Evolutionary conservation across 2,329 filamentous ascomycete species (phyloP).

Genomic region (Xylariaceae sp.): DNA sequence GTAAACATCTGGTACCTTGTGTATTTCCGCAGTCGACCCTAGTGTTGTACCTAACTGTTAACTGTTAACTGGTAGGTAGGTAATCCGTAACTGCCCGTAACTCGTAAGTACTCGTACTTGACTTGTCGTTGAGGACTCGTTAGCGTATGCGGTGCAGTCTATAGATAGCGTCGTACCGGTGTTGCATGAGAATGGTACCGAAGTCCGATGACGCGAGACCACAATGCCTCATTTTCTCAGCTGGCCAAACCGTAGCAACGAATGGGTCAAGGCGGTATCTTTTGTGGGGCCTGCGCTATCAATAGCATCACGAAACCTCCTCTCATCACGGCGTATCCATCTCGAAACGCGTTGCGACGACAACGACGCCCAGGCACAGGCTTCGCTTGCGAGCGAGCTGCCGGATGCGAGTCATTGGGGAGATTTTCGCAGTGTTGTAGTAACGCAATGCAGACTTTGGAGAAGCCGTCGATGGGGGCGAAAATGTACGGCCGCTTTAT

Average conservation of each 20-base stretch:
- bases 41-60: background rate
- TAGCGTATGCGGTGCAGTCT: background rate
- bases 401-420: background rate
- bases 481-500: too few species aligned
- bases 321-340: background rate
- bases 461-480: background rate
- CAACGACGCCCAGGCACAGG: background rate
- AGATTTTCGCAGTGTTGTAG: background rate
- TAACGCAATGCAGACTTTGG: background rate
- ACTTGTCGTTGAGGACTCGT: background rate
- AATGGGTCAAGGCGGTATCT: background rate
- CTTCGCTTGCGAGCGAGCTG: background rate
- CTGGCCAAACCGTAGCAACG: background rate
- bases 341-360: conserved; percentile 4
- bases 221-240: background rate
- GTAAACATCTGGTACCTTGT: background rate
- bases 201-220: background rate
- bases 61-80: too few species aligned
- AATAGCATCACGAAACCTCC: background rate
- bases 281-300: background rate
- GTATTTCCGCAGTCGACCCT: background rate
- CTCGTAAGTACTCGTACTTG: background rate
- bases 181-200: background rate
- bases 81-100: background rate
- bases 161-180: background rate